Percentiles rank a stretch among this genome's conserved stretches.
phyloP scores from a whole-genome alignment of 2,329 filamentous ascomycete species.

The Thermomyces lanuginosus region DNA sequence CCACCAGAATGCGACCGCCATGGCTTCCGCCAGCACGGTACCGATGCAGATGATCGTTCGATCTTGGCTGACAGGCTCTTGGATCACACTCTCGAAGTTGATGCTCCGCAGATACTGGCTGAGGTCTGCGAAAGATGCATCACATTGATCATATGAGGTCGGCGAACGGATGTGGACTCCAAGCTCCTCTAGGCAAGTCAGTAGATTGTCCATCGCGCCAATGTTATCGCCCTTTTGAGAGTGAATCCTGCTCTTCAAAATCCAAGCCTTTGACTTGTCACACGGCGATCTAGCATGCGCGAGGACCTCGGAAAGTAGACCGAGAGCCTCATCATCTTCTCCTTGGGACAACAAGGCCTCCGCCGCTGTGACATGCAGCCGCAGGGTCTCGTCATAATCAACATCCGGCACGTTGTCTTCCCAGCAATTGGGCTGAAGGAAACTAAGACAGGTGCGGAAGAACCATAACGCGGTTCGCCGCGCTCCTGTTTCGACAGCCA shows the following conservation, averaged over 20 bases:
- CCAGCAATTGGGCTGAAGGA: slow-evolving; percentile 75
- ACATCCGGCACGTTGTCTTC: slow-evolving; percentile 51
- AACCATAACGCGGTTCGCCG: slow-evolving; percentile 68
- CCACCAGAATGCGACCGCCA: slow-evolving; percentile 44
- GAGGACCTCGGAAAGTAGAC: slow-evolving; percentile 55
- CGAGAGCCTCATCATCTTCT: slow-evolving; percentile 49
- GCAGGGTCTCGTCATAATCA: slow-evolving; percentile 71
- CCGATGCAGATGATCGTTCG: slow-evolving; percentile 30
- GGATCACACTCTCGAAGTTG: slow-evolving; percentile 30
- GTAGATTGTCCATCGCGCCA: slow-evolving; percentile 52
- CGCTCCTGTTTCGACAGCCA: slow-evolving; percentile 66
- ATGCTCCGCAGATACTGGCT: slow-evolving; percentile 43
- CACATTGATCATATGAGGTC: slow-evolving; percentile 60
- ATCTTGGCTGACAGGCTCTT: slow-evolving; percentile 27
- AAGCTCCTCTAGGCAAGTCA: slow-evolving; percentile 53
- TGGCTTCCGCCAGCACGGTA: slow-evolving; percentile 41
- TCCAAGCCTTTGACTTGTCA: slow-evolving; percentile 71
- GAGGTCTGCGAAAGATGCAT: slow-evolving; percentile 52
- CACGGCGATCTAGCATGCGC: slow-evolving; percentile 51
- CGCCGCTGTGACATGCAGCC: slow-evolving; percentile 60
- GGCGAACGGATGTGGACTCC: slow-evolving; percentile 49
- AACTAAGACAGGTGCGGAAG: slow-evolving; percentile 55
- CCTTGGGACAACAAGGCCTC: slow-evolving; percentile 72
- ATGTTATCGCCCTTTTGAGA: slow-evolving; percentile 56
- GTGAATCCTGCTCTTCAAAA: slow-evolving; percentile 65